Conservation (phyloP, 2,329 filamentous ascomycete species). For the Aureobasidium lini region DNA sequence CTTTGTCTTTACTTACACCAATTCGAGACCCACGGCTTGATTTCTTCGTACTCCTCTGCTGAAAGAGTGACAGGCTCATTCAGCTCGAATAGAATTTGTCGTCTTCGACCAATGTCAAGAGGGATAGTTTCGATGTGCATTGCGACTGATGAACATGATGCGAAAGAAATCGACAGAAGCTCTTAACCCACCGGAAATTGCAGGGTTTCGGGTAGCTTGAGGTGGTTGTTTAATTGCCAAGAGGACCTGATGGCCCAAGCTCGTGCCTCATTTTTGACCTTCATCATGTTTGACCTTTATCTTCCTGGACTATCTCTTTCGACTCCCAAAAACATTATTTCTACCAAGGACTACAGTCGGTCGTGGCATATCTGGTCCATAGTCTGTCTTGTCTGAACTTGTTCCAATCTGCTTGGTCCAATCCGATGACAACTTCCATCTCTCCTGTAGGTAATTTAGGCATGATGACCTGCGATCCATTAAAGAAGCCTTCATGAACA, state of each 20-base stretch:
- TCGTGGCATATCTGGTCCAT: neutral
- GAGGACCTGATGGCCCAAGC: no score
- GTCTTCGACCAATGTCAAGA: neutral
- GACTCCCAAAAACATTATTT: no score
- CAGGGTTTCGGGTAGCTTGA: no score
- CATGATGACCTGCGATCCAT: neutral
- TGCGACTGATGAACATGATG: neutral
- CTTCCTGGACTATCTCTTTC: no score
- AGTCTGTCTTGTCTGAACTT: neutral
- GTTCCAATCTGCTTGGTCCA: neutral
- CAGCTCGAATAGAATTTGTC: neutral
- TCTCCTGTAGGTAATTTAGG: neutral
- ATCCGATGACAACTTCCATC: neutral
- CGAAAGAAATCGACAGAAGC: neutral
- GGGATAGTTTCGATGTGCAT: neutral
- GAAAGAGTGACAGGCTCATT: neutral
- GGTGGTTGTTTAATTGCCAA: no score
- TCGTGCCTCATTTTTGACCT: no score
- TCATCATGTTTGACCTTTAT: no score
- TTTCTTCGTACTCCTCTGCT: neutral
- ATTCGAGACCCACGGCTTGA: neutral
- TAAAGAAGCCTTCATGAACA: neutral
- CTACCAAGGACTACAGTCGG: neutral
- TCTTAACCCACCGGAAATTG: neutral
- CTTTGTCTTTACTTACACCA: neutral